Evolutionary conservation across 345 rosid species (phyloP), one percentile per base, ranked within the genome.

Genomic region (Eutrema japonicum): DNA sequence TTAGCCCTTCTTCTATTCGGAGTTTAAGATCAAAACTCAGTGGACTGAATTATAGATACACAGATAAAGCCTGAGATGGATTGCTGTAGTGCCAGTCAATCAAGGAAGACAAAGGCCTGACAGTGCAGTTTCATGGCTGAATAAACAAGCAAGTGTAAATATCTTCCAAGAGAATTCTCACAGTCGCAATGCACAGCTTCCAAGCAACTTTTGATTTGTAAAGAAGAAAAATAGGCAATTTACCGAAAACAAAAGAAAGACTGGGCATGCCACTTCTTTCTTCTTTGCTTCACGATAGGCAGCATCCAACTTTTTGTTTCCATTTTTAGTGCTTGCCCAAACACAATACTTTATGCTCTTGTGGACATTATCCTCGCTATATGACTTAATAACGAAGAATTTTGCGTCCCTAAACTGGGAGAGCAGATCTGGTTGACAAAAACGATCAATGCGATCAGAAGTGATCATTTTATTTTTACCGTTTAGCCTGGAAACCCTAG

Each of bases 281-380:
- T 76, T 85, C 79, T 79, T 86, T 66, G 94, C 86, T 80, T 92
- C 91, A 67, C 73, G 79, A 70, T 84, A 92, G 45, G 97, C 94
- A 64, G 86, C 87, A 84, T 92, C 94, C 50, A 92, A 68, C 75
- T 89, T 92, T 75, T 83, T 92, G 90, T 89, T 92, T 64, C 94
- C 96, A 58, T 79, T 89, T 22, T 85, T 84, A 13, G 94, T 92
- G 83, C 96, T 89, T 14, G 97, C 96, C 97, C 97, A 89, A 75
- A 92, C 92, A 80, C 89, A 80, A 68, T 92, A 86, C 77, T 89
- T 92, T 48, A 92, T 85, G 85, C 96, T 89, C 82, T 85, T 92
- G 80, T 89, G 89, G 51, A 92, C 89, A 77, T 92, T 91, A 79
- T 92, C 97, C 80, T 92, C 97, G 71, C 94, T 92, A 68, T 92